Evolutionary conservation across 148 eudicot species (phyloP).

Genomic region (Cornus controversa): DNA sequence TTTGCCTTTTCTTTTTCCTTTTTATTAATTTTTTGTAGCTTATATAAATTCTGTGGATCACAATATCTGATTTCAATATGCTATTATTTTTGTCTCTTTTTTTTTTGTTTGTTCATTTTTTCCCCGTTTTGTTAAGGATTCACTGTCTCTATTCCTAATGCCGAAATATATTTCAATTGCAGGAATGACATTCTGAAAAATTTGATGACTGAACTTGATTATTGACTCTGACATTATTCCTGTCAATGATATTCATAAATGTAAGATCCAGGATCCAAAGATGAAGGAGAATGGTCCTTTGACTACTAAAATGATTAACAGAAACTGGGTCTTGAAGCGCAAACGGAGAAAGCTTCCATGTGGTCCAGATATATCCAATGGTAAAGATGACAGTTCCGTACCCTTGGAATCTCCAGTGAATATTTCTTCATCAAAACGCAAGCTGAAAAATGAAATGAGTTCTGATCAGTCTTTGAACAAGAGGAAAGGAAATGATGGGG

Average conservation of each 20-base stretch:
- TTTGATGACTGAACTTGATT: conserved; percentile 11
- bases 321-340: conserved; percentile 85
- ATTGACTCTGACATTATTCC: conserved; percentile 10
- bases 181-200: not conserved
- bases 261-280: conserved; percentile 28
- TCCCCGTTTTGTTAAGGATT: not conserved
- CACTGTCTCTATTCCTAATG: not conserved
- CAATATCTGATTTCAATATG: not conserved
- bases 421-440: conserved; percentile 38
- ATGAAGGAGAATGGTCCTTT: conserved; percentile 67
- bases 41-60: no score
- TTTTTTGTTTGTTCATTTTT: no score
- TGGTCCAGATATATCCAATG: conserved; percentile 40
- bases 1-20: no score
- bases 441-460: conserved; percentile 33
- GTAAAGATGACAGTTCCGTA: conserved; percentile 34
- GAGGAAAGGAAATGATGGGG: conserved; percentile 88
- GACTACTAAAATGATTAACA: conserved; percentile 57
- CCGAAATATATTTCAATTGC: not conserved
- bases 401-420: conserved; percentile 35
- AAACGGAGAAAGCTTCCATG: conserved; percentile 65
- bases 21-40: no score
- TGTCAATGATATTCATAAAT: conserved; percentile 25
- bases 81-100: not conserved
- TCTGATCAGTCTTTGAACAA: conserved; percentile 42